A percentile compares a stretch with the other conserved stretches of the same genome.
Evolutionary conservation across 805 yeast species (phyloP).

Genomic region (Clavispora carvajalis): DNA sequence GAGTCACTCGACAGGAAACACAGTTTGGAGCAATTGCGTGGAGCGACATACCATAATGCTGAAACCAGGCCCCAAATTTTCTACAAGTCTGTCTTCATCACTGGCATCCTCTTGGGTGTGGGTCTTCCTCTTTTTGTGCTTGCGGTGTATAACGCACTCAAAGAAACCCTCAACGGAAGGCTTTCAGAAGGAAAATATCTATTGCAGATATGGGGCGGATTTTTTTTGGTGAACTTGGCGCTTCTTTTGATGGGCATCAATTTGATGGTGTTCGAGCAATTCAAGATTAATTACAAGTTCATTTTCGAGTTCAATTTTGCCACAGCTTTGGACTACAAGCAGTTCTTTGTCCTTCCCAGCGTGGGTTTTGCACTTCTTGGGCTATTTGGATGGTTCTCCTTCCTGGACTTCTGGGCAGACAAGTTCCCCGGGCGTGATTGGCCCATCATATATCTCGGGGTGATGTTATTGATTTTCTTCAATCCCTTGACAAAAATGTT

Average conservation of each 20-base stretch:
- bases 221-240: constrained; percentile 59
- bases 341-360: constrained; percentile 62
- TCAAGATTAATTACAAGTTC: constrained; percentile 82
- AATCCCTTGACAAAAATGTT: constrained; percentile 59
- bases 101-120: constrained; percentile 69
- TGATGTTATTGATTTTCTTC: constrained; percentile 42
- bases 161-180: constrained; percentile 28
- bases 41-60: constrained; percentile 30
- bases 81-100: constrained; percentile 46
- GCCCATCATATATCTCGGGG: constrained; percentile 73
- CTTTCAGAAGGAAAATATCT: constrained; percentile 55
- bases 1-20: constrained; percentile 49
- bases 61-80: constrained; percentile 23
- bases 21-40: constrained; percentile 61
- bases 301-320: constrained; percentile 82
- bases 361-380: constrained; percentile 51
- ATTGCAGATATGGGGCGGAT: constrained; percentile 92
- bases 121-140: constrained; percentile 63
- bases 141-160: constrained; percentile 50
- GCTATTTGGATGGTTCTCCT: constrained; percentile 71
- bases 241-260: constrained; percentile 60
- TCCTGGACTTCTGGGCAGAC: constrained; percentile 60
- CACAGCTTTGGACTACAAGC: constrained; percentile 58
- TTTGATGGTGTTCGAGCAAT: constrained; percentile 66
- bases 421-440: constrained; percentile 61